Evolutionary conservation across 371 early-diverging fungal genomes (phyloP).

Genomic region (Mortierella sp.): DNA sequence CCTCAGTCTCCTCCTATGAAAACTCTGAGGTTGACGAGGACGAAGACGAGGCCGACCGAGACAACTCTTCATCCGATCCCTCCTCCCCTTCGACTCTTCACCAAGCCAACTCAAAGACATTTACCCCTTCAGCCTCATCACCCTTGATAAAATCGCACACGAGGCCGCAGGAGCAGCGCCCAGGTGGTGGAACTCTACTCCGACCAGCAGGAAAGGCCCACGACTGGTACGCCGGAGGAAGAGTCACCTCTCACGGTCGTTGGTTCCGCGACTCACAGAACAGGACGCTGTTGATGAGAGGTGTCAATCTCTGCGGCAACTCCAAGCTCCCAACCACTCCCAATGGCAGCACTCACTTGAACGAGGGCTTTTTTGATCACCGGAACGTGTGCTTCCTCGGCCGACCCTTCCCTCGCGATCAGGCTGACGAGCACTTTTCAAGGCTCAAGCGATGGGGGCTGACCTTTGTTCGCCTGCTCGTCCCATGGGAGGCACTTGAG

Average conservation of each 20-base stretch:
- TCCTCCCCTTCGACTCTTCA: slow-evolving; percentile 7
- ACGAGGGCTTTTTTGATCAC: slow-evolving; percentile 76
- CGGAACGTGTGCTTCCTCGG: slow-evolving; percentile 73
- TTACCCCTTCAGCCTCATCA: not conserved
- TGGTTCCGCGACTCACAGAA: slow-evolving; percentile 71
- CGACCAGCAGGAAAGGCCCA: slow-evolving; percentile 55
- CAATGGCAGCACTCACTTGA: slow-evolving; percentile 67
- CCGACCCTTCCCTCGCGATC: slow-evolving; percentile 83
- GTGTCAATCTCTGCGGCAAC: slow-evolving; percentile 77
- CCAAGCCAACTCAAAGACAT: slow-evolving; percentile 6
- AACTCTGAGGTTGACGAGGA: slow-evolving; percentile 34
- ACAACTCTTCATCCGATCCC: not conserved
- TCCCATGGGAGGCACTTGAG: slow-evolving; percentile 90
- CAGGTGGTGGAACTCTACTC: slow-evolving; percentile 16
- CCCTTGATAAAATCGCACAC: slow-evolving; percentile 2
- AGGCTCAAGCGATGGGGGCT: slow-evolving; percentile 85
- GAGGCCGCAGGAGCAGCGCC: slow-evolving; percentile 17
- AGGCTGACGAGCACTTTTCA: slow-evolving; percentile 83
- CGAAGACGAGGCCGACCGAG: slow-evolving; percentile 10
- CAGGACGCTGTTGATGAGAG: slow-evolving; percentile 68
- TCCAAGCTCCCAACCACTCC: slow-evolving; percentile 73
- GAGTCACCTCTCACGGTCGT: slow-evolving; percentile 52
- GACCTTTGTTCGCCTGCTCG: slow-evolving; percentile 77
- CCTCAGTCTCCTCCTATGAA: slow-evolving; percentile 52
- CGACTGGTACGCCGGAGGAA: slow-evolving; percentile 57